phyloP scores from a whole-genome alignment of 179 eudicot genomes.

The Gypsophila paniculata region DNA sequence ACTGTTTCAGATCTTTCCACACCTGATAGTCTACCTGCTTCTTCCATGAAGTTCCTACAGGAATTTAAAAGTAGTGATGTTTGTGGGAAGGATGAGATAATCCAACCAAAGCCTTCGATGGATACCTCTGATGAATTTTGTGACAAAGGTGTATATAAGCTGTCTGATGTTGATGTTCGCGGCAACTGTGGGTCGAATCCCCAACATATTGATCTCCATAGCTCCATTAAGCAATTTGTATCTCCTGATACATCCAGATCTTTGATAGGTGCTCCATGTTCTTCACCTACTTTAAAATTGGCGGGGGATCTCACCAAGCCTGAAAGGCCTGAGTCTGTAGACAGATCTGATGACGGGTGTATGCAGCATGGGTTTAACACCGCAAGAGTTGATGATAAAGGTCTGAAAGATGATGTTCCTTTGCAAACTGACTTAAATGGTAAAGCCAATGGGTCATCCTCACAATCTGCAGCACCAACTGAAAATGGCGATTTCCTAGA shows the following conservation, averaged over 20 bases:
- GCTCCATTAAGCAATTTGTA: conserved; percentile 23
- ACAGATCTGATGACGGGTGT: conserved; percentile 13
- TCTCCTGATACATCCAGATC: conserved; percentile 17
- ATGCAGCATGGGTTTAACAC: conserved; percentile 18
- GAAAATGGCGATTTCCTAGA: conserved; percentile 34
- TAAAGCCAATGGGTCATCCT: conserved; percentile 41
- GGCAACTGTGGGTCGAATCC: conserved; percentile 19
- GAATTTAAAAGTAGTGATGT: conserved; percentile 22
- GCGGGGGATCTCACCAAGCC: conserved; percentile 15
- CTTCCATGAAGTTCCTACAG: conserved; percentile 26
- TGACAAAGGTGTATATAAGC: conserved; percentile 21
- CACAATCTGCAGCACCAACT: conserved; percentile 35
- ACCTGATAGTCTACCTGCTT: conserved; percentile 28
- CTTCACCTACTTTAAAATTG: conserved; percentile 22
- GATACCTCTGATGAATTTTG: conserved; percentile 16
- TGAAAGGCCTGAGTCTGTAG: conserved; percentile 21
- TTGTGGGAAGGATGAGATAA: conserved; percentile 20
- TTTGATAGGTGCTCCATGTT: conserved; percentile 21
- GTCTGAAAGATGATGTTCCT: conserved; percentile 27
- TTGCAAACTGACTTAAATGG: conserved; percentile 30
- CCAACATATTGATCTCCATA: conserved; percentile 27
- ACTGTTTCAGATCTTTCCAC: conserved; percentile 23
- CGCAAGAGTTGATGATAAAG: conserved; percentile 22
- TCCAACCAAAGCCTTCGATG: conserved; percentile 24
- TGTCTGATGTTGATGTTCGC: conserved; percentile 22